A percentile compares a stretch with the other conserved stretches of the same genome.
Evolutionary conservation across 306 rosid genomes (phyloP).

Genomic region (Cajanus cajan): DNA sequence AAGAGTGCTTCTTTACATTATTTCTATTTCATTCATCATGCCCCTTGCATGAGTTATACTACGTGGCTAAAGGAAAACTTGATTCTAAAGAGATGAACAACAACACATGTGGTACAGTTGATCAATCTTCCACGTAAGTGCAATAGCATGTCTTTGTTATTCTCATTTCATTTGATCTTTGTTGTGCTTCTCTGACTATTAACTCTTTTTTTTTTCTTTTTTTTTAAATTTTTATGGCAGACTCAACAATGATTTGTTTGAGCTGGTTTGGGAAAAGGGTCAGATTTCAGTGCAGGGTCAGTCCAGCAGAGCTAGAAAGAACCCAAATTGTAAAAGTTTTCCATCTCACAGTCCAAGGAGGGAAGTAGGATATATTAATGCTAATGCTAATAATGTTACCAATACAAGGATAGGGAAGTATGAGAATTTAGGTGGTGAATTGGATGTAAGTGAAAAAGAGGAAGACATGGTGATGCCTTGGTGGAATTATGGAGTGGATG

Average conservation of each 20-base stretch:
- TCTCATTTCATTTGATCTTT: not conserved
- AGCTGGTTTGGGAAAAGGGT: constrained; percentile 79
- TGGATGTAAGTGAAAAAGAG: constrained; percentile 50
- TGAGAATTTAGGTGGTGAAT: constrained; percentile 45
- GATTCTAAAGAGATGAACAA: constrained; percentile 51
- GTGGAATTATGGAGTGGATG: constrained; percentile 64
- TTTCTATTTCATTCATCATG: constrained; percentile 33
- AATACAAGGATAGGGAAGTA: constrained; percentile 48
- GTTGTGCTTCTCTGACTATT: constrained; percentile 1
- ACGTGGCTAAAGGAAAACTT: constrained; percentile 48
- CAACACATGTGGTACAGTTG: constrained; percentile 23
- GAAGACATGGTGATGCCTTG: constrained; percentile 59
- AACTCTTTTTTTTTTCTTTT: not conserved
- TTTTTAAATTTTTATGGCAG: constrained; percentile 44
- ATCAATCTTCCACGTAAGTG: constrained; percentile 67
- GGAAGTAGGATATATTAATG: constrained; percentile 39
- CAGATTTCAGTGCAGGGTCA: constrained; percentile 71
- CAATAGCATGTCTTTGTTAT: not conserved
- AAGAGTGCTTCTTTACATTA: constrained; percentile 2
- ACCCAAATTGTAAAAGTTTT: constrained; percentile 35
- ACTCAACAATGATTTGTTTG: constrained; percentile 59
- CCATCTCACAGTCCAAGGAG: constrained; percentile 50
- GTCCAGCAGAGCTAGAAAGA: constrained; percentile 56
- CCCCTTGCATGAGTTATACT: constrained; percentile 67
- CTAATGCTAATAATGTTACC: constrained; percentile 7